Percentiles rank a stretch among this genome's conserved stretches.
Evolutionary conservation across 192 early-diverging fungal genomes (phyloP).

Genomic region (Fimicolochytrium jonesii): DNA sequence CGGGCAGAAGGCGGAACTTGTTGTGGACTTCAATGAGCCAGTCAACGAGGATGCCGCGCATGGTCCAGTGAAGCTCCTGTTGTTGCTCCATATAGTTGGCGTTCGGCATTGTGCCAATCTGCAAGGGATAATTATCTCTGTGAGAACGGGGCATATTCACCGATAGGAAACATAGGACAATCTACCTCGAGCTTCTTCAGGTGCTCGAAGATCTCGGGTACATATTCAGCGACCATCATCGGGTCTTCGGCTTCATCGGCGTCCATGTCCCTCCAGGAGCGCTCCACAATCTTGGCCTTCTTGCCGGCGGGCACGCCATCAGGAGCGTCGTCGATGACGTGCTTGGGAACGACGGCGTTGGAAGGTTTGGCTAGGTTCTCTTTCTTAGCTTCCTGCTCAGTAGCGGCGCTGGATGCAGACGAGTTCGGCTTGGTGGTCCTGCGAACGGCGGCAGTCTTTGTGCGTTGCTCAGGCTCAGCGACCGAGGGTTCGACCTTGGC

Average conservation of each 20-base stretch:
- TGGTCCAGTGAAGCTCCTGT: slow-evolving; percentile 82
- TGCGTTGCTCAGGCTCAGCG: too few species aligned
- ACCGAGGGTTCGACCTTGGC: too few species aligned
- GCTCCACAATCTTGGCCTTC: slow-evolving; percentile 13
- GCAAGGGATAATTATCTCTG: background rate
- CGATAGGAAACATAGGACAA: background rate
- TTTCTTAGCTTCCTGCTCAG: background rate
- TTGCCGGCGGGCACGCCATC: slow-evolving; percentile 10
- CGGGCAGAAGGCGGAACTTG: slow-evolving; percentile 86
- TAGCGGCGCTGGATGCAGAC: background rate
- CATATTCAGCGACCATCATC: slow-evolving; percentile 91
- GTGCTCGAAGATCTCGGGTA: slow-evolving; percentile 87
- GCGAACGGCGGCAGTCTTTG: too few species aligned
- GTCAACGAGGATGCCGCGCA: slow-evolving; percentile 89
- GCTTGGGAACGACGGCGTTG: slow-evolving; percentile 8
- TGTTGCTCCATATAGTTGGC: slow-evolving; percentile 80
- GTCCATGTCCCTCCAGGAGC: slow-evolving; percentile 66
- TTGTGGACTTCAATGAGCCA: slow-evolving; percentile 93
- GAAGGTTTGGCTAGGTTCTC: slow-evolving; percentile 9
- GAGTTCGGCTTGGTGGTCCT: background rate
- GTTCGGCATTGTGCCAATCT: slow-evolving; percentile 68
- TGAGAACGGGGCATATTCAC: background rate
- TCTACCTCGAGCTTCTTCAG: slow-evolving; percentile 69
- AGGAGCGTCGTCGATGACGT: slow-evolving; percentile 3
- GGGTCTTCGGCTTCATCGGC: slow-evolving; percentile 78